Base-by-base conservation (phyloP, 169 alveolate species). In the Cryptosporidium felis region DNA sequence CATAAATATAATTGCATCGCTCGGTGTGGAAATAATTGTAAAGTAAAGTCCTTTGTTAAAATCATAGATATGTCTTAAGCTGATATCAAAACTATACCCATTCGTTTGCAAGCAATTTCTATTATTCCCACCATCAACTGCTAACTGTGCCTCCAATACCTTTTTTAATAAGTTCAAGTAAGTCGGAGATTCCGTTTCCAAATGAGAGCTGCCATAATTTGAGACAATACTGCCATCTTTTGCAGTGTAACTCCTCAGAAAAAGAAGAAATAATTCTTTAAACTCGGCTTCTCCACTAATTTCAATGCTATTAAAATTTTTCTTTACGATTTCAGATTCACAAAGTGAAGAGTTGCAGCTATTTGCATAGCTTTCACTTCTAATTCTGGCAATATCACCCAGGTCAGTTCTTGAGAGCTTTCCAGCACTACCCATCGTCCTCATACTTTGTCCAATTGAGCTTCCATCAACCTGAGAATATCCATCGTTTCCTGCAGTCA, bases 1-100 rank as follows among this genome's bases (percentile, higher is more conserved):
- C 85, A 74, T 74, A 53, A 53, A 74, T 8, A 74, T 60, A 6
- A 74, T 74, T 3, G 85, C 53, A 41, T 74, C 85, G 23, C 85
- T 74, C 14, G 85, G 85, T 10, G 66, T 32, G 1, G 85, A 74
- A 14, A 74, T 59, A 9, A 56, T 56, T n/a, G 65, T 74, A 4
- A 21, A 49, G 42, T 53, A 74, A 36, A 74, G 58, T n/a, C 66
- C 67, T 44, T 53, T 49, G 23, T 30, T 74, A 53, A 74, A 74
- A 16, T 74, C 74, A 3, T 74, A 56, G 5, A 74, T 38, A 21
- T 74, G 85, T 21, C 85, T 74, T 38, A 74, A 34, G 58, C 85
- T 74, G 14, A 74, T 74, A 74, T 74, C 85, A 47, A 74, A 53
- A 36, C 85, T 74, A 53, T 74, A 74, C 6, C 51, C 42, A 30